Conservation (phyloP, 257 asterid genomes). For the Anisodus acutangulus region DNA sequence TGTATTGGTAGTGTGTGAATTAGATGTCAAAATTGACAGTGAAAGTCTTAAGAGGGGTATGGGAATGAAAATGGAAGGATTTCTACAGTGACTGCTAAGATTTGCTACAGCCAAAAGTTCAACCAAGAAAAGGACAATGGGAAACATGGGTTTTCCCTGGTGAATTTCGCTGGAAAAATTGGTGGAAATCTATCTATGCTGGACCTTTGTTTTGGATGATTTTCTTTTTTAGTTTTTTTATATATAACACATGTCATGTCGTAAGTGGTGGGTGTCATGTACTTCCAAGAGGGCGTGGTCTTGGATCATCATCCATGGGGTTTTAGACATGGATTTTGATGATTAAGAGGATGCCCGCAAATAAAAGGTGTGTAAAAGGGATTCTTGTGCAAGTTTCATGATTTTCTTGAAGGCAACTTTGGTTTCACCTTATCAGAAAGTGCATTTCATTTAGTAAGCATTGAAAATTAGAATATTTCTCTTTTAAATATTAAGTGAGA, state of each 20-base stretch:
- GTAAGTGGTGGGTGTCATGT: not conserved
- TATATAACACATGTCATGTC: conserved; percentile 1
- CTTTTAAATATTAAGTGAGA: not conserved
- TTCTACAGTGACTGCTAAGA: conserved; percentile 10
- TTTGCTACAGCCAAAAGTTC: not conserved
- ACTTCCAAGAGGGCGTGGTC: not conserved
- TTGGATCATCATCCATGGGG: not conserved
- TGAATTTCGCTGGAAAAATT: not conserved
- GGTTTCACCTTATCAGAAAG: not conserved
- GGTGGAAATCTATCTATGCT: not conserved
- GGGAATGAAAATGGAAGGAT: not conserved
- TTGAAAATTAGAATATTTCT: not conserved
- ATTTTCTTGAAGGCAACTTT: not conserved
- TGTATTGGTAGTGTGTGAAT: no score
- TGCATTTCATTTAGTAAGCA: not conserved
- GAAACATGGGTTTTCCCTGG: not conserved
- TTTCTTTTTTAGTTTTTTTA: not conserved
- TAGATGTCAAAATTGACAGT: not conserved
- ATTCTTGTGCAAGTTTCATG: not conserved
- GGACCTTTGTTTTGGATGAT: not conserved
- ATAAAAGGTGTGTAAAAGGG: not conserved
- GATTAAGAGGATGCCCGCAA: not conserved
- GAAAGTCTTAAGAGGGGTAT: not conserved
- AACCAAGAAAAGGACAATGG: conserved; percentile 1
- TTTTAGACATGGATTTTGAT: not conserved